A percentile compares a stretch with the other conserved stretches of the same genome.
Evolutionary conservation across 441 rosid species (phyloP).

Genomic region (Raphanus hybrid): DNA sequence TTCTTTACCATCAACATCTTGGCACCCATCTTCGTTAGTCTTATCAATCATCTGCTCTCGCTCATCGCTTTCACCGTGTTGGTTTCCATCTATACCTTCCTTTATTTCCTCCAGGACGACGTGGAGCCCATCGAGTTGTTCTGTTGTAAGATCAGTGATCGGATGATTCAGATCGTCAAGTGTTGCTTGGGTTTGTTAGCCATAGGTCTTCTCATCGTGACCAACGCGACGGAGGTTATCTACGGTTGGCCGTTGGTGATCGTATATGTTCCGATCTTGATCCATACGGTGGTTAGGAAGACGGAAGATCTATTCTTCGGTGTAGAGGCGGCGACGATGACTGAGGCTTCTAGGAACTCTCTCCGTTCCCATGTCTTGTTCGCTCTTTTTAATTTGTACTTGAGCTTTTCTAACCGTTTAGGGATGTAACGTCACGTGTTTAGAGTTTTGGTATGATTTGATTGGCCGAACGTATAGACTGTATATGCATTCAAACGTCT

Average conservation of each 20-base stretch:
- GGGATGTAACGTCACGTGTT: no score
- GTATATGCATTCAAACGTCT: no score
- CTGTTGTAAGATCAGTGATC: conserved; percentile 39
- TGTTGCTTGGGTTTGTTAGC: conserved; percentile 37
- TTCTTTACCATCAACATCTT: conserved; percentile 38
- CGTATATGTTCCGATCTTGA: conserved; percentile 50
- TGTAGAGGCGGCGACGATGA: conserved; percentile 48
- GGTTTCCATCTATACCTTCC: conserved; percentile 58
- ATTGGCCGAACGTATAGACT: no score
- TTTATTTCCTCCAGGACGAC: conserved; percentile 52
- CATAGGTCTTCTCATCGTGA: conserved; percentile 52
- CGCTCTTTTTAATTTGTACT: neutral
- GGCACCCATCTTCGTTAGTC: conserved; percentile 51
- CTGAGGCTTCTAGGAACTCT: conserved; percentile 22
- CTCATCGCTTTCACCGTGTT: conserved; percentile 58
- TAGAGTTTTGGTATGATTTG: no score
- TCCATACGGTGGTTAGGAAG: conserved; percentile 65
- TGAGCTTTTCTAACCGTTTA: conserved; percentile 11
- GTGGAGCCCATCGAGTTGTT: conserved; percentile 52
- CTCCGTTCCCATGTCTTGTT: neutral
- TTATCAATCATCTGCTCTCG: conserved; percentile 59
- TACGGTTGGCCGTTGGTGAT: conserved; percentile 48
- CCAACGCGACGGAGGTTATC: conserved; percentile 44
- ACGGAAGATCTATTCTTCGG: conserved; percentile 57
- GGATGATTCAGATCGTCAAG: conserved; percentile 44